Base-by-base conservation (phyloP, 2,329 filamentous ascomycete genomes). In the Penicillium sp. region DNA sequence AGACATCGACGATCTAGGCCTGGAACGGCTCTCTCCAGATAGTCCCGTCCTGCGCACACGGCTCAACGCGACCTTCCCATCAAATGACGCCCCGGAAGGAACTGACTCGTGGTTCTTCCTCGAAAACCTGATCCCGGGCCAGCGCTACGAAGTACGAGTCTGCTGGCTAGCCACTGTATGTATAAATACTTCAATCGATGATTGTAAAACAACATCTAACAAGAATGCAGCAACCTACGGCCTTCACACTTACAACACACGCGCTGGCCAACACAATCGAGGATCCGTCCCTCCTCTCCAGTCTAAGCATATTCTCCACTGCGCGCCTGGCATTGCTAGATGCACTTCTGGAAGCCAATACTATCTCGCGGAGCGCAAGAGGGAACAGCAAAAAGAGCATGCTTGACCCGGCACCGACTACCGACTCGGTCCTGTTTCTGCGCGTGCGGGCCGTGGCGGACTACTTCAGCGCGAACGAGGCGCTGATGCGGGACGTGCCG, bases 91-190 rank as follows among this genome's bases (percentile, higher is more conserved):
- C 27, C 79, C 79, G 9, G 69, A 76, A 11, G 90, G 89, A 7
- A 73, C 77, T 10, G 78, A 85, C 46, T 86, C 88, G 25, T 97
- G 94, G 94, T 82, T 91, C 60, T 74, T 92, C 7, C 81, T 99
- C 5, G 81, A 88, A 50, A 75, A 79, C 30, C 78, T 99, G 48
- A 78, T 74, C n/a, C 80, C 83, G 31, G 83, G 84, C 10, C 86
- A 87, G 65, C 82, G 91, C 59, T 96, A 97, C 78, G 94, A 99
- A 76, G 81, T 95, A 44, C 85, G 94, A 48, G 80, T 96, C 53
- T 97, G 92, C 75, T 99, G 92, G 92, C 81, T 90, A 54, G 94
- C 94, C 36, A 94, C 87, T 54, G 92, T 96, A 80, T 73, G 88
- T 48, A 14, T 16, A 1, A 16, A 2, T n/a, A 41, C 5, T 44